Evolutionary conservation across 306 rosid species (phyloP).

Genomic region (Comarum palustre): DNA sequence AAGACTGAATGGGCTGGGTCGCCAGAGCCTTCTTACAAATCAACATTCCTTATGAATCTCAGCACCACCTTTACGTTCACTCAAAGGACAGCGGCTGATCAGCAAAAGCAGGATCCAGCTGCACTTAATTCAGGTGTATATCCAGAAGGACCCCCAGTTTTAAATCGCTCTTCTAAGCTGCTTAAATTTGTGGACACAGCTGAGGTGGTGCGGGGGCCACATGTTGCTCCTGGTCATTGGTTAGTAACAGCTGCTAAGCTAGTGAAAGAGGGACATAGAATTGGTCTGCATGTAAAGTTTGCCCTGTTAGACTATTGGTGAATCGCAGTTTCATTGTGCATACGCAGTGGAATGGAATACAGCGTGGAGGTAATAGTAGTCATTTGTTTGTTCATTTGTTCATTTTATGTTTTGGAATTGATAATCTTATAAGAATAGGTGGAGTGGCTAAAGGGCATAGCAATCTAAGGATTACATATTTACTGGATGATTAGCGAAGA

Average conservation of each 20-base stretch:
- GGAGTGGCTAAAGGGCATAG: not conserved
- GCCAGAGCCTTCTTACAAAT: conserved; percentile 68
- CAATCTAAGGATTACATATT: not conserved
- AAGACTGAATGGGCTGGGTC: conserved; percentile 77
- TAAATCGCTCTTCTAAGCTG: conserved; percentile 56
- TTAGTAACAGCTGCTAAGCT: conserved; percentile 84
- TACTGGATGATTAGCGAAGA: not conserved
- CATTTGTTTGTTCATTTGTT: conserved; percentile 23
- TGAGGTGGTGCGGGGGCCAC: conserved; percentile 87
- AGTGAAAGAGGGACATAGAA: conserved; percentile 69
- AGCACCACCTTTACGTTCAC: conserved; percentile 93
- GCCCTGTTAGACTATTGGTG: conserved; percentile 78
- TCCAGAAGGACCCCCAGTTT: conserved; percentile 80
- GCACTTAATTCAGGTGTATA: conserved; percentile 79
- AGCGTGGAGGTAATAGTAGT: conserved; percentile 14
- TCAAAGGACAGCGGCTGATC: conserved; percentile 52
- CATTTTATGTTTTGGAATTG: conserved; percentile 15
- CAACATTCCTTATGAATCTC: conserved; percentile 73
- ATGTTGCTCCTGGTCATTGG: conserved; percentile 94
- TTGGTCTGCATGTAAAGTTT: conserved; percentile 81
- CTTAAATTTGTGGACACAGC: conserved; percentile 71
- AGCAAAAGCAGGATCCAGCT: conserved; percentile 64
- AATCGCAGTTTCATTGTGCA: conserved; percentile 27
- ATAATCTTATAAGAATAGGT: conserved; percentile 23
- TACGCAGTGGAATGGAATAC: conserved; percentile 6